phyloP scores from a whole-genome alignment of 495 filamentous ascomycete genomes.

The Penicillium cosmopolitanum region DNA sequence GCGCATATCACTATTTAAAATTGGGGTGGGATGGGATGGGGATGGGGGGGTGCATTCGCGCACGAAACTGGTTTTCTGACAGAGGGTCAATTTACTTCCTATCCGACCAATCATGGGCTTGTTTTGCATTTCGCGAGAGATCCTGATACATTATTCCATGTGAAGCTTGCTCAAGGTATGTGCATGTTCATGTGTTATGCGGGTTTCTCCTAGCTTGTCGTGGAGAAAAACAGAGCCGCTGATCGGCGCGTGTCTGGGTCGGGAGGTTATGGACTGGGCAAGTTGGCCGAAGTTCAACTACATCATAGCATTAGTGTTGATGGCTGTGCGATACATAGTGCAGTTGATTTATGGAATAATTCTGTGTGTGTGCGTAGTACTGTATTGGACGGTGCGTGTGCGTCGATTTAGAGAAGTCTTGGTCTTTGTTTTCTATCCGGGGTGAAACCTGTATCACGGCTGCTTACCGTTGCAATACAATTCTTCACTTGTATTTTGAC shows the following conservation, averaged over 20 bases:
- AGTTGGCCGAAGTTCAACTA: not conserved
- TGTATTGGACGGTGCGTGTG: constrained; percentile 2
- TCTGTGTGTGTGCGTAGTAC: not conserved
- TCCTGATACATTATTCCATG: not conserved
- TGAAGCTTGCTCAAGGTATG: not conserved
- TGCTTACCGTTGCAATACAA: constrained; percentile 2
- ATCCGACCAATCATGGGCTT: not conserved
- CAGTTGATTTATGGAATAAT: not conserved
- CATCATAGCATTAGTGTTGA: not conserved
- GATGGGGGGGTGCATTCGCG: too few species aligned
- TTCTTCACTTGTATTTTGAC: constrained; percentile 8
- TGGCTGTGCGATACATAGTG: not conserved
- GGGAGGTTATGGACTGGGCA: not conserved
- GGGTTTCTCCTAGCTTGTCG: not conserved
- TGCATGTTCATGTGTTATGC: constrained; percentile 1
- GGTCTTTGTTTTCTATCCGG: not conserved
- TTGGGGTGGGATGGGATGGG: not conserved
- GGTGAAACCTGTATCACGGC: constrained; percentile 6
- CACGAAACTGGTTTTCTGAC: constrained; percentile 12
- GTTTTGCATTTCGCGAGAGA: not conserved
- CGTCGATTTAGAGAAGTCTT: not conserved
- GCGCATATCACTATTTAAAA: constrained; percentile 16
- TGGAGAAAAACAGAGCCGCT: constrained; percentile 2
- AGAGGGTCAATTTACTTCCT: not conserved
- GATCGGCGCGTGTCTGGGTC: not conserved